phyloP scores from a whole-genome alignment of 192 early-diverging fungal species.

The Globomyces pollinis-pini region DNA sequence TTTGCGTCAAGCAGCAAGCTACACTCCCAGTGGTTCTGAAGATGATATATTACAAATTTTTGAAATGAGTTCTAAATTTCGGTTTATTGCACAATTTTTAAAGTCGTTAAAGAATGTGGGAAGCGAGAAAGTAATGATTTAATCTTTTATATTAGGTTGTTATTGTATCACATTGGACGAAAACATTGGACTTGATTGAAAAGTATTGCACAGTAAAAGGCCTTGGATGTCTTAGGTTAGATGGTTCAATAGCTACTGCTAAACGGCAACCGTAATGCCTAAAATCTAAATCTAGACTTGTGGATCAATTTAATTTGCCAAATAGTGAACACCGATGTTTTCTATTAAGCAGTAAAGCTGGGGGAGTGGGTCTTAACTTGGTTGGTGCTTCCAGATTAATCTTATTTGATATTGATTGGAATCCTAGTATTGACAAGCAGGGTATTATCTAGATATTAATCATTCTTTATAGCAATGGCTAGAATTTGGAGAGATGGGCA shows the following conservation, averaged over 20 bases:
- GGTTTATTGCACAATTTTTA: neutral
- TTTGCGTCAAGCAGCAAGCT: slow-evolving; percentile 14
- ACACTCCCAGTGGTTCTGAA: slow-evolving; percentile 19
- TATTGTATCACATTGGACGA: slow-evolving; percentile 60
- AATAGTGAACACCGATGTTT: slow-evolving; percentile 16
- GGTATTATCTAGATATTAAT: no score
- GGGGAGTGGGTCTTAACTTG: slow-evolving; percentile 57
- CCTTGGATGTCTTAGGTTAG: slow-evolving; percentile 41
- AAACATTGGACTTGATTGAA: slow-evolving; percentile 53
- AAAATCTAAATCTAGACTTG: slow-evolving; percentile 8
- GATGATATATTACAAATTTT: neutral
- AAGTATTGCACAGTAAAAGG: slow-evolving; percentile 21
- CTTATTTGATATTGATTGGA: slow-evolving; percentile 58
- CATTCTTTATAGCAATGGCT: slow-evolving; percentile 66
- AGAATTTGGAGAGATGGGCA: slow-evolving; percentile 56
- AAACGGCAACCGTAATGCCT: slow-evolving; percentile 23
- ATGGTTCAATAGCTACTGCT: slow-evolving; percentile 37
- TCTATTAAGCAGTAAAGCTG: slow-evolving; percentile 50
- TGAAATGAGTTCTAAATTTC: neutral
- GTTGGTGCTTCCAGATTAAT: slow-evolving; percentile 48
- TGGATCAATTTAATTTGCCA: slow-evolving; percentile 36
- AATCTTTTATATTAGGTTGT: slow-evolving; percentile 57
- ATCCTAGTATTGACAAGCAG: slow-evolving; percentile 22
- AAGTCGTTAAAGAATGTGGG: neutral
- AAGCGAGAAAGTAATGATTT: neutral